Base-by-base conservation (phyloP, 306 rosid species). In the Dalbergia cultrata region DNA sequence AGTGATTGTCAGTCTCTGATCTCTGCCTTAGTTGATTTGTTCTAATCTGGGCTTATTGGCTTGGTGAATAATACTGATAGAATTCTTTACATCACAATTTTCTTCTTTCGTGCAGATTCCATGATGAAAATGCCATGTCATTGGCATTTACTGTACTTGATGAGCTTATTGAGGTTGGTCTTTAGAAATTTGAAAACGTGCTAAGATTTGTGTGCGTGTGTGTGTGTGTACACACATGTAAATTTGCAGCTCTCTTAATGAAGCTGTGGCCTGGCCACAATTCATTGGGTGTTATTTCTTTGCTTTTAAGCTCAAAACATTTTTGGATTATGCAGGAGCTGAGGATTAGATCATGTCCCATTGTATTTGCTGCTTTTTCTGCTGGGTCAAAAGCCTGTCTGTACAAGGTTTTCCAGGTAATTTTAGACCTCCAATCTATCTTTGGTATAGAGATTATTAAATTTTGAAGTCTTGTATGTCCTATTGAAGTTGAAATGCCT, bases 361-460 rank as follows among this genome's bases (percentile, higher is more conserved):
- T 93, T 71, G 98, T 95, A 35, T 93, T 95, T 90, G 94, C 84
- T 35, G 84, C 90, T 35, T 87, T 92, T 76, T 93, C 97, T 77
- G 97, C 93, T 77, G 98, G 97, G 5, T 88, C 99, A 13, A 91
- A 93, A 87, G 97, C 99, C 43, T 91, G 94, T 82, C 75, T 95
- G 89, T 93, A 89, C 88, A 91, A 87, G 72, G 90, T 90, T 79
- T 87, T 95, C 80, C 94, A 92, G 98, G 99, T 93, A 81, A 70
- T 56, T 66, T 56, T 79, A 17, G 47, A 41, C 66, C 64, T 58
- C 70, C 52, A 11, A 6, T 70, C 63, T 71, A 70, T 76, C 54
- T 60, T 76, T 58, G 72, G 62, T 58, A 57, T 56, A 50, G 69
- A 64, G 64, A 79, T 54, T 39, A 56, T 35, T 62, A 58, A 21